Evolutionary conservation across 2,329 filamentous ascomycete genomes (phyloP), one percentile per base, ranked within the genome.

Genomic region (Dryadomyces sulphureus): DNA sequence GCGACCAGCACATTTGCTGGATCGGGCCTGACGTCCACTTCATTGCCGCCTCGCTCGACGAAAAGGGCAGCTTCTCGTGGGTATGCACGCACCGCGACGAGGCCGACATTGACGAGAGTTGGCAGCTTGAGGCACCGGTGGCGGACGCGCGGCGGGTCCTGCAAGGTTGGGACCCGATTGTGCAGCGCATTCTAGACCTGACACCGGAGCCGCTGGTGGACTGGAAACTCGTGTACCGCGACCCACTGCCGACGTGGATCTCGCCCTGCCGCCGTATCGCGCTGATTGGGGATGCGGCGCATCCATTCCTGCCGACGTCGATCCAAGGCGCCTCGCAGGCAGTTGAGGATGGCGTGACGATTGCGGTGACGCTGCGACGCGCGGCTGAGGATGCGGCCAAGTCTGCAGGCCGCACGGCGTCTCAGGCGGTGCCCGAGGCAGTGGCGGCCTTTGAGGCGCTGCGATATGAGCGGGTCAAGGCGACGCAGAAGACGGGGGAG

Each of bases 51-150:
- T 66, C 67, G 0, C 65, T 75, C 48, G 72, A 73, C 54, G 17
- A 20, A 7, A 73, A 75, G 55, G 62, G 64, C 32, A 70, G 73
- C 49, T 68, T 75, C 50, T 68, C 63, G 45, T 75, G 71, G 71
- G 72, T 73, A 11, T 67, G 69, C 50, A 73, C 71, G 38, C 68
- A 70, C 52, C 17, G 5, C 48, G 68, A 67, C 46, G 62, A 65
- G n/a, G 60, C 58, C 14, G 62, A 68, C 46, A 67, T 70, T 44
- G 60, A 68, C 45, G 64, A 70, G 53, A 66, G 62, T 41, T 69
- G 64, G 65, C 63, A 62, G 40, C 62, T 64, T 32, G 62, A 62
- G 5, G 62, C 62, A 2, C 62, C 63, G 25, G 56, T 64, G 7
- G 60, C 62, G 46, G 65, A 67, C 45, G 65, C 65, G 2, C 56